Base-by-base conservation (phyloP, 768 basidiomycete species). In the Mrakia frigida region DNA sequence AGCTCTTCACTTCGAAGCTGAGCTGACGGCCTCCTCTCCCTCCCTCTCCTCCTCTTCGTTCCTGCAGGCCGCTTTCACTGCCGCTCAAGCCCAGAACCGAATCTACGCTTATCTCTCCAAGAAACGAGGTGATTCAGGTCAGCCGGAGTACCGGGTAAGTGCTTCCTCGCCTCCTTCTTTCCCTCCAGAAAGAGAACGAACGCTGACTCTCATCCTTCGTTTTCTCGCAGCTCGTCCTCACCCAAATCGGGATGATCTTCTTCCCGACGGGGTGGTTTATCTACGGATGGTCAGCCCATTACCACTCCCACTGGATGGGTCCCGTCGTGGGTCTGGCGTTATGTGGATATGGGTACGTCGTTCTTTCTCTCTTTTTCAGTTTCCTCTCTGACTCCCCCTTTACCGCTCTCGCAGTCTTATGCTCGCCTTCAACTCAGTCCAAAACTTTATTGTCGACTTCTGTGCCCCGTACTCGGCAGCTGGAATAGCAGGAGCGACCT, bases 221-320 rank as follows among this genome's bases (percentile, higher is more conserved):
- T 35, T 28, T 35, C 16, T 14, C 14, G 13, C 43, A 77, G 75
- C 72, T 77, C 35, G 73, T 77, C 31, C 65, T 74, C 3, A 60
- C 65, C 25, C 77, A 77, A 53, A 60, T 77, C 14, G 77, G 77
- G 14, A 77, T 77, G 75, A 37, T 77, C 70, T 77, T 77, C 65
- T 76, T 75, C 65, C 74, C 74, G 4, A 63, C 61, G 2, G 74
- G 74, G 6, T 75, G 63, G 59, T 70, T 72, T 39, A 67, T 59
- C 39, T 69, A 35, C 37, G 53, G 63, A 1, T 76, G 75, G 75
- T 50, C 28, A 1, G 75, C 75, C 2, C 37, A 76, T 13, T 33
- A 53, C 16, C 59, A 71, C 25, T 41, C 60, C 6, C 59, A 76
- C 56, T 76, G 41, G 43, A 76, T 76, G 41, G 69, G 68, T 2